These are phyloP conservation scores for Penicillium fuscoglaucum DNA, from an alignment of 2,329 filamentous ascomycete species.

Conservation along the genomic window DNA sequence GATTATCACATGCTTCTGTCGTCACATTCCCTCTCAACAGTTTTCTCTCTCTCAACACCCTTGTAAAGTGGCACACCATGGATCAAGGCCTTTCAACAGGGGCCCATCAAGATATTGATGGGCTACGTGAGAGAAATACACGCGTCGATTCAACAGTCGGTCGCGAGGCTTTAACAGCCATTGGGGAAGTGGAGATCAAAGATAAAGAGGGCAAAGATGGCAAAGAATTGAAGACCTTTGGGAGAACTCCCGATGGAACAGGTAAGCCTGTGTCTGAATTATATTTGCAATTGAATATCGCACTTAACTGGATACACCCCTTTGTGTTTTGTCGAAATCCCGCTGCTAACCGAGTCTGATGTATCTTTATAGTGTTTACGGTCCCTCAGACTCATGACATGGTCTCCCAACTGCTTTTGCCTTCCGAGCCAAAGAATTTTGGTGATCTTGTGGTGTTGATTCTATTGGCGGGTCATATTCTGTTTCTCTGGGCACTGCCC, in stretches of 20 bases:
- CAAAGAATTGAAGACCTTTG: slow-evolving; percentile 76
- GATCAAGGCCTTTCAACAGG: slow-evolving; percentile 42
- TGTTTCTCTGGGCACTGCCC: slow-evolving; percentile 73
- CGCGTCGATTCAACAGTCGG: slow-evolving; percentile 49
- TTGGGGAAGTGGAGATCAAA: slow-evolving; percentile 44
- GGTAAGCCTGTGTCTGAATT: slow-evolving; percentile 58
- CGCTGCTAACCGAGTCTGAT: slow-evolving; percentile 23
- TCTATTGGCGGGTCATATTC: slow-evolving; percentile 73
- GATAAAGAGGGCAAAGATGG: slow-evolving; percentile 53
- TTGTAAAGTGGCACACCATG: slow-evolving; percentile 30
- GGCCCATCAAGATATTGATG: slow-evolving; percentile 37
- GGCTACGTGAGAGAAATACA: slow-evolving; percentile 51
- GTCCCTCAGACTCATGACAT: slow-evolving; percentile 97
- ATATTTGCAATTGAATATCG: background rate
- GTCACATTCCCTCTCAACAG: slow-evolving; percentile 23
- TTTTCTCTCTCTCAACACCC: slow-evolving; percentile 22
- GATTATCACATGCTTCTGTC: slow-evolving; percentile 30
- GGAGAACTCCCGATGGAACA: slow-evolving; percentile 84
- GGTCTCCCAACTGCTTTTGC: slow-evolving; percentile 95
- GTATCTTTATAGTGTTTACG: slow-evolving; percentile 71
- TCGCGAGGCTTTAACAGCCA: slow-evolving; percentile 43
- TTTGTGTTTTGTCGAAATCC: slow-evolving; percentile 8
- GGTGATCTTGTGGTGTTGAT: slow-evolving; percentile 79
- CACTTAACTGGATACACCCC: background rate
- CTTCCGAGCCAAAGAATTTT: slow-evolving; percentile 90